These are phyloP conservation scores for Didymella keratinophila DNA, from an alignment of 2,329 filamentous ascomycete species.

Conservation along the genomic window DNA sequence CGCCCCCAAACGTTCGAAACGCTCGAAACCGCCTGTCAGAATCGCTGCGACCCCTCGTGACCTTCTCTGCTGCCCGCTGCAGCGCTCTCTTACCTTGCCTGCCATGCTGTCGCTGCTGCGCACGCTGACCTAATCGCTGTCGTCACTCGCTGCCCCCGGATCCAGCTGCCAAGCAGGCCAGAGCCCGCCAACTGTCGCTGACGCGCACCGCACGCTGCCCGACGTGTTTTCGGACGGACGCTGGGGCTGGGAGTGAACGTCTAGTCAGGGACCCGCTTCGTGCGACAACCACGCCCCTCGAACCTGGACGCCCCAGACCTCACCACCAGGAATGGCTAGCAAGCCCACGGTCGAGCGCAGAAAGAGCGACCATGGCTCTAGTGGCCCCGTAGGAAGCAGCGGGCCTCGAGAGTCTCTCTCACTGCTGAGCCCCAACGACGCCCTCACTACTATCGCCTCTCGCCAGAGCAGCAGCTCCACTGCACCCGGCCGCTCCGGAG, in stretches of 20 bases:
- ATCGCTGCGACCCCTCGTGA: slow-evolving; percentile 2
- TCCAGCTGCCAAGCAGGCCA: slow-evolving; percentile 12
- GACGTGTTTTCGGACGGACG: slow-evolving; percentile 16
- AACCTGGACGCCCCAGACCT: slow-evolving; percentile 16
- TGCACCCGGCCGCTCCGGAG: slow-evolving; percentile 16
- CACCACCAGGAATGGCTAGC: slow-evolving; percentile 39
- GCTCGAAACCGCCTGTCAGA: slow-evolving; percentile 15
- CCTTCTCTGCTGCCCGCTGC: slow-evolving; percentile 10
- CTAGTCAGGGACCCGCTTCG: slow-evolving; percentile 25
- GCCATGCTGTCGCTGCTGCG: slow-evolving; percentile 30
- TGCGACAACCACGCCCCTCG: slow-evolving; percentile 33
- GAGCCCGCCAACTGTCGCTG: slow-evolving; percentile 13
- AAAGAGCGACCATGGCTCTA: slow-evolving; percentile 36
- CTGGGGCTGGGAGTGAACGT: slow-evolving; percentile 16
- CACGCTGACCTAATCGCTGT: slow-evolving; percentile 21
- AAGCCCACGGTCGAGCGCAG: slow-evolving; percentile 41
- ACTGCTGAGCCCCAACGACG: slow-evolving; percentile 32
- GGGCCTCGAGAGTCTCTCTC: slow-evolving; percentile 10
- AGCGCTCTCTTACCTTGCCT: slow-evolving; percentile 12
- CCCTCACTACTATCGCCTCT: slow-evolving; percentile 24
- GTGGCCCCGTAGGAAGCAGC: slow-evolving; percentile 1
- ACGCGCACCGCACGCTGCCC: slow-evolving; percentile 19
- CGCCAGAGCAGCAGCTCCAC: slow-evolving; percentile 20
- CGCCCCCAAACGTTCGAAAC: slow-evolving; percentile 13
- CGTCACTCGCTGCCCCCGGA: slow-evolving; percentile 21